Percentiles rank a stretch among this genome's conserved stretches.
Evolutionary conservation across 139 green algal genomes (phyloP).

Genomic region (Tetraselmis chui): DNA sequence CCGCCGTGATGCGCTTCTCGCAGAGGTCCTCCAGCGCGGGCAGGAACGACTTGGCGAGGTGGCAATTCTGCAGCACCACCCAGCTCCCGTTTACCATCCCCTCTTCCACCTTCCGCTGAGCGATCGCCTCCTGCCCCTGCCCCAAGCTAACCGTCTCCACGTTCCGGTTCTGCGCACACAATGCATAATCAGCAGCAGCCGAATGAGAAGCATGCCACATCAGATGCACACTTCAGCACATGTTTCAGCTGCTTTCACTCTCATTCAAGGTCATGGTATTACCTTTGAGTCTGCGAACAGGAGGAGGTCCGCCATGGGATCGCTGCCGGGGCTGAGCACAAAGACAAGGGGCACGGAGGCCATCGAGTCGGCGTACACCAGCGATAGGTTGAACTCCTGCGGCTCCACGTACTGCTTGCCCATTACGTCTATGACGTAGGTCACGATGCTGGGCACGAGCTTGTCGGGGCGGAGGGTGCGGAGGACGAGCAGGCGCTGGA

Average conservation of each 20-base stretch:
- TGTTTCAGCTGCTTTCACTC: too few species aligned
- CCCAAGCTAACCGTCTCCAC: constrained; percentile 46
- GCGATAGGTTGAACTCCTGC: constrained; percentile 21
- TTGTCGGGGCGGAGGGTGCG: constrained; percentile 49
- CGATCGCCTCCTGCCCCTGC: constrained; percentile 70
- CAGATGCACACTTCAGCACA: too few species aligned
- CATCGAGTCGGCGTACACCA: constrained; percentile 52
- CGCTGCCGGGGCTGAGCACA: constrained; percentile 56
- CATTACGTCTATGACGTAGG: constrained; percentile 23
- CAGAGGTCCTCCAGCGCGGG: constrained; percentile 64
- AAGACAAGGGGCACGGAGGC: constrained; percentile 64
- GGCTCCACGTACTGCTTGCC: constrained; percentile 26
- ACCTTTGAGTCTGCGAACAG: constrained; percentile 53
- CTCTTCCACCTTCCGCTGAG: constrained; percentile 49
- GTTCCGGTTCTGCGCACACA: not conserved
- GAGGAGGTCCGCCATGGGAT: constrained; percentile 61
- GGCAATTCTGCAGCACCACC: constrained; percentile 78
- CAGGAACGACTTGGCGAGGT: constrained; percentile 67
- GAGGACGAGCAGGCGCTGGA: constrained; percentile 63
- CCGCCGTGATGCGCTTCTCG: constrained; percentile 48
- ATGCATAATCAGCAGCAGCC: too few species aligned
- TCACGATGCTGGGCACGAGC: constrained; percentile 17
- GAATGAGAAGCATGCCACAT: too few species aligned
- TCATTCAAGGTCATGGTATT: too few species aligned
- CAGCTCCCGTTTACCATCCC: constrained; percentile 59